phyloP scores from a whole-genome alignment of 352 stramenopile species.

The Phytophthora podocarpi region DNA sequence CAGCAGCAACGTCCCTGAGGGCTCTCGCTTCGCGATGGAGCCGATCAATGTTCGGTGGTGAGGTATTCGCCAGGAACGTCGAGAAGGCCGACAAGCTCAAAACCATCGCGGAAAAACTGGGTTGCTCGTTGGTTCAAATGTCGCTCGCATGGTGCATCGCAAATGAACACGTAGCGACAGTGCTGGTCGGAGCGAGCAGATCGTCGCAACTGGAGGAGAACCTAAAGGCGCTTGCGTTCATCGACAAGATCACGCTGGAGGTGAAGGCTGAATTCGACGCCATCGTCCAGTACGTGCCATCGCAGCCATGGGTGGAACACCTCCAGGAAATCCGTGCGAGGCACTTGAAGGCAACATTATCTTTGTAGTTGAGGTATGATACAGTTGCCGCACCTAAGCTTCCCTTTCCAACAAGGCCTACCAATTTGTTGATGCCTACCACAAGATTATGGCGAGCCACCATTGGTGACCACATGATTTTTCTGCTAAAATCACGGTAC shows the following conservation, averaged over 20 bases:
- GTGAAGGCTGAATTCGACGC: constrained; percentile 10
- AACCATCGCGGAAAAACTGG: constrained; percentile 1
- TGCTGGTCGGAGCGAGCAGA: constrained; percentile 1
- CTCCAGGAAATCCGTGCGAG: not conserved
- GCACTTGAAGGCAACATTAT: constrained; percentile 1
- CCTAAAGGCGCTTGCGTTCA: constrained; percentile 3
- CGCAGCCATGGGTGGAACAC: not conserved
- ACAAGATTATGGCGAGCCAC: too few relatives aligned
- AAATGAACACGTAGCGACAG: constrained; percentile 5
- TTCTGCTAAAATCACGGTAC: not conserved
- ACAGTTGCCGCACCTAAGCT: too few relatives aligned
- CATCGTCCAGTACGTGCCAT: constrained; percentile 1
- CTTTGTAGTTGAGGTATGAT: too few relatives aligned
- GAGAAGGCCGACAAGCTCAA: constrained; percentile 14
- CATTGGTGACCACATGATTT: not conserved
- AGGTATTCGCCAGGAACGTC: not conserved
- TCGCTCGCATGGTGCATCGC: not conserved
- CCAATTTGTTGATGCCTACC: too few relatives aligned
- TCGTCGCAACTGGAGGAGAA: constrained; percentile 11
- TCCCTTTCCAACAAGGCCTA: too few relatives aligned
- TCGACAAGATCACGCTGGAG: constrained; percentile 14
- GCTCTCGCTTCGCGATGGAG: constrained; percentile 26
- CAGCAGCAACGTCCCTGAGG: constrained; percentile 30
- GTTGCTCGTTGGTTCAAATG: constrained; percentile 6
- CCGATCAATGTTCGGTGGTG: not conserved